phyloP scores from a whole-genome alignment of 1,139 yeast species.

The Blastobotrys petasosporus region DNA sequence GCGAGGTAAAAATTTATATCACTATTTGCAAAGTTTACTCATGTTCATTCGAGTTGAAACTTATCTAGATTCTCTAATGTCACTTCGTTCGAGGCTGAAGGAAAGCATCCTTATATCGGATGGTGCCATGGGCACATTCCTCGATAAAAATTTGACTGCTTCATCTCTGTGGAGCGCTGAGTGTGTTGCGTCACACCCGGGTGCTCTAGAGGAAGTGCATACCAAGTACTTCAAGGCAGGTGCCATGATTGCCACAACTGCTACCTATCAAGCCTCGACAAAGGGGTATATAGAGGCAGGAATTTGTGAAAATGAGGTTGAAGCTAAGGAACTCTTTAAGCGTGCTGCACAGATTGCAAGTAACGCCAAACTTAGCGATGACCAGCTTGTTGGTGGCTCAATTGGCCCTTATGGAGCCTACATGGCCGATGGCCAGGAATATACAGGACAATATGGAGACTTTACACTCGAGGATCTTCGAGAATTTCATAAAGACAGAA shows the following conservation, averaged over 20 bases:
- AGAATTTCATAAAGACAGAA: conserved; percentile 46
- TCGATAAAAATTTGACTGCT: conserved; percentile 36
- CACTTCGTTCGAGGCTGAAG: no score
- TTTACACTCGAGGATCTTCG: conserved; percentile 33
- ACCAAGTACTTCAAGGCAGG: conserved; percentile 47
- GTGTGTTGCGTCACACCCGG: conserved; percentile 45
- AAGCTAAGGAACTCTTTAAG: conserved; percentile 28
- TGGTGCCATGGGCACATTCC: conserved; percentile 44
- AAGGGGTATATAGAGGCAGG: conserved; percentile 32
- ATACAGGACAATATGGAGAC: conserved; percentile 51
- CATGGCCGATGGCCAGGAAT: conserved; percentile 61
- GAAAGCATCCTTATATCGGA: conserved; percentile 31
- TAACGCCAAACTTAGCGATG: conserved; percentile 27
- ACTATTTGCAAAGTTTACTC: no score
- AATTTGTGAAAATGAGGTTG: conserved; percentile 27
- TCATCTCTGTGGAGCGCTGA: conserved; percentile 57
- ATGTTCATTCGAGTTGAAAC: no score
- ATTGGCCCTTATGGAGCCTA: conserved; percentile 73
- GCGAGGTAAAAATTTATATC: no score
- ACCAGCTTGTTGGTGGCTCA: conserved; percentile 45
- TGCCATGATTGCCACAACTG: conserved; percentile 50
- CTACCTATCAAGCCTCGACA: conserved; percentile 58
- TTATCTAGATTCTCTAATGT: no score
- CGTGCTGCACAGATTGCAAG: conserved; percentile 30
- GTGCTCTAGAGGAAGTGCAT: conserved; percentile 46